phyloP scores from a whole-genome alignment of 441 rosid genomes.

The Francoa sonchifolia region DNA sequence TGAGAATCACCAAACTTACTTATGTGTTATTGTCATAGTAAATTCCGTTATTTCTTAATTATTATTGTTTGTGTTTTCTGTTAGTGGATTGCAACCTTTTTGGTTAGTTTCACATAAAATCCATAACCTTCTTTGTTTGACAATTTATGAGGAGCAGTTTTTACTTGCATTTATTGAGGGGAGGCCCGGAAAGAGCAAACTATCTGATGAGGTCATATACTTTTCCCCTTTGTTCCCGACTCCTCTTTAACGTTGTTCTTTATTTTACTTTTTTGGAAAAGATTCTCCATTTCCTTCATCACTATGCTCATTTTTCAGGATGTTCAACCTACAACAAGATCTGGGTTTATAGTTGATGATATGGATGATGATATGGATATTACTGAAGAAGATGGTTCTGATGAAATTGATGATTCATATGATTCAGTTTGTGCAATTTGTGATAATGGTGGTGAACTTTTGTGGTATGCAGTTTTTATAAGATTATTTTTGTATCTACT shows the following conservation, averaged over 20 bases:
- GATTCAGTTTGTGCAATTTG: slow-evolving; percentile 81
- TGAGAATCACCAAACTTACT: too few species aligned
- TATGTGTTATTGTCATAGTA: too few species aligned
- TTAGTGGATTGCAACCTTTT: too few species aligned
- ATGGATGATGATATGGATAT: slow-evolving; percentile 25
- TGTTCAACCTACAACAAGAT: slow-evolving; percentile 17
- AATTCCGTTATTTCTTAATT: too few species aligned
- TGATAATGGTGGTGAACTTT: slow-evolving; percentile 73
- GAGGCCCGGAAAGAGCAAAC: slow-evolving; percentile 42
- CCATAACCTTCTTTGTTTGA: slow-evolving; percentile 1
- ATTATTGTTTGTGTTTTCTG: too few species aligned
- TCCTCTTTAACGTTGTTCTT: slow-evolving; percentile 1
- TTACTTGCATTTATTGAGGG: slow-evolving; percentile 43
- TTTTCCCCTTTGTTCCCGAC: slow-evolving; percentile 4
- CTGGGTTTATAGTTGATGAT: slow-evolving; percentile 63
- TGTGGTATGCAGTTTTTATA: slow-evolving; percentile 39
- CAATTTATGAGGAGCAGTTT: slow-evolving; percentile 37
- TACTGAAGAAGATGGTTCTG: slow-evolving; percentile 28
- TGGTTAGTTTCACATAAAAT: slow-evolving; percentile 1
- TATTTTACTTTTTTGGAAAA: not conserved
- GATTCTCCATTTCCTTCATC: slow-evolving; percentile 1
- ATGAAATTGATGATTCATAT: slow-evolving; percentile 40
- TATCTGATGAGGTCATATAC: slow-evolving; percentile 46
- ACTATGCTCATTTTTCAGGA: slow-evolving; percentile 24
- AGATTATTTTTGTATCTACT: not conserved